These are phyloP conservation scores for Eremochloa ophiuroides DNA, from an alignment of 176 grass and related monocot species.

Conservation along the genomic window DNA sequence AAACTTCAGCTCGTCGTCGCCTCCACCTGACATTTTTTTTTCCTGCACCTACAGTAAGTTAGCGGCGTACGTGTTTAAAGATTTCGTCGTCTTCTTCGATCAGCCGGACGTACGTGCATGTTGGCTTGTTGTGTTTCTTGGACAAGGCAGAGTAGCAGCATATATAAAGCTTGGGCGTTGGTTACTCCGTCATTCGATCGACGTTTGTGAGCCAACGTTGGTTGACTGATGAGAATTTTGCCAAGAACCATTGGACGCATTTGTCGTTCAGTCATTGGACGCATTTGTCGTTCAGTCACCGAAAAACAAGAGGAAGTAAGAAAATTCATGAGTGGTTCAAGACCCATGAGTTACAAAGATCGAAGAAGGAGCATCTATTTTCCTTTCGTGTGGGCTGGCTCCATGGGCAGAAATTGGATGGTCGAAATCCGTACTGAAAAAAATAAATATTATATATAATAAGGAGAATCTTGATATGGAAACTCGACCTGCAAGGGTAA, in stretches of 20 bases:
- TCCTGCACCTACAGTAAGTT: background rate
- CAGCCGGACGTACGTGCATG: background rate
- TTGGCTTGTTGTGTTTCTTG: background rate
- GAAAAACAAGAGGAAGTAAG: background rate
- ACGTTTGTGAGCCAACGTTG: background rate
- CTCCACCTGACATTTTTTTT: no score
- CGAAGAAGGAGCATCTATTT: no score
- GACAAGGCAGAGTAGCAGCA: background rate
- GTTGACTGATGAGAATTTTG: background rate
- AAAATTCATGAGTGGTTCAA: background rate
- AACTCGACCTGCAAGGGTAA: no score
- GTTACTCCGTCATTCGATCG: background rate
- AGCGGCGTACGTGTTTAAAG: background rate
- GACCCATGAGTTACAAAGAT: background rate
- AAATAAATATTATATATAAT: no score
- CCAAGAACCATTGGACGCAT: no score
- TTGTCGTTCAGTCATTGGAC: no score
- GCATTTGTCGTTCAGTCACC: background rate
- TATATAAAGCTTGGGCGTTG: background rate
- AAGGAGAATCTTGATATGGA: no score
- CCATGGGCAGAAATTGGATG: no score
- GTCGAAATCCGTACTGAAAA: no score
- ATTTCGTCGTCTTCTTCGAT: no score
- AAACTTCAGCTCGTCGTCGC: conserved; percentile 13
- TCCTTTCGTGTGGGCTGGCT: no score